A percentile compares a stretch with the other conserved stretches of the same genome.
Evolutionary conservation across 257 asterid genomes (phyloP).

Genomic region (Prunella vulgaris): DNA sequence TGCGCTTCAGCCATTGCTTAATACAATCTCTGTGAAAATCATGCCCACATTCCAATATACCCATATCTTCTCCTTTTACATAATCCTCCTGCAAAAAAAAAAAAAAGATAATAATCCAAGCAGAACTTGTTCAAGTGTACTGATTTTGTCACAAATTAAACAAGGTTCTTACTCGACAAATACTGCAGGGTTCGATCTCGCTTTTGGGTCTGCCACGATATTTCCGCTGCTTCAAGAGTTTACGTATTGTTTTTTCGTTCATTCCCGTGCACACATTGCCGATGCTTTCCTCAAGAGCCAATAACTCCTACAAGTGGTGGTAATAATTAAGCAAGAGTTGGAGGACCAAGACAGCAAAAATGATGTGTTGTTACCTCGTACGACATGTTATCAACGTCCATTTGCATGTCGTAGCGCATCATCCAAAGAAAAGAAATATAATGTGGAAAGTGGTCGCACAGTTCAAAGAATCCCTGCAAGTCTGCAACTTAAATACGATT

Average conservation of each 20-base stretch:
- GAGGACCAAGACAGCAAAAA: neutral
- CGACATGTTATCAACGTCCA: conserved; percentile 69
- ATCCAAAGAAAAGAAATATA: conserved; percentile 40
- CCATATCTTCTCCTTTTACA: conserved; percentile 44
- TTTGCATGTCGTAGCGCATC: conserved; percentile 66
- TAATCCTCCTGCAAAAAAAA: conserved; percentile 48
- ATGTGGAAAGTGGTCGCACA: too few species aligned
- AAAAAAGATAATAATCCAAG: too few species aligned
- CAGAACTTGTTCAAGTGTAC: neutral
- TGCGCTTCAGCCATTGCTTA: conserved; percentile 62
- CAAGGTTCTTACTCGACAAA: conserved; percentile 54
- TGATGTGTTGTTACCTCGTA: conserved; percentile 46
- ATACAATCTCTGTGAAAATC: conserved; percentile 52
- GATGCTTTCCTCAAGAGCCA: conserved; percentile 62
- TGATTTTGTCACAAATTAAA: too few species aligned
- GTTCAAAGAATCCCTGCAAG: too few species aligned
- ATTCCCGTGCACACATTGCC: conserved; percentile 67
- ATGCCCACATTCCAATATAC: conserved; percentile 57
- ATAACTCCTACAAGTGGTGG: conserved; percentile 45
- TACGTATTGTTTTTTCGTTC: conserved; percentile 42
- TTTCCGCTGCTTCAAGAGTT: conserved; percentile 39
- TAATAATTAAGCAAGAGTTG: neutral
- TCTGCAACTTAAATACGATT: too few species aligned
- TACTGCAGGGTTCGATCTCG: conserved; percentile 51
- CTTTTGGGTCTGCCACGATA: conserved; percentile 10